Evolutionary conservation across 176 grass and related monocot genomes (phyloP).

Genomic region (Carex littledalei): DNA sequence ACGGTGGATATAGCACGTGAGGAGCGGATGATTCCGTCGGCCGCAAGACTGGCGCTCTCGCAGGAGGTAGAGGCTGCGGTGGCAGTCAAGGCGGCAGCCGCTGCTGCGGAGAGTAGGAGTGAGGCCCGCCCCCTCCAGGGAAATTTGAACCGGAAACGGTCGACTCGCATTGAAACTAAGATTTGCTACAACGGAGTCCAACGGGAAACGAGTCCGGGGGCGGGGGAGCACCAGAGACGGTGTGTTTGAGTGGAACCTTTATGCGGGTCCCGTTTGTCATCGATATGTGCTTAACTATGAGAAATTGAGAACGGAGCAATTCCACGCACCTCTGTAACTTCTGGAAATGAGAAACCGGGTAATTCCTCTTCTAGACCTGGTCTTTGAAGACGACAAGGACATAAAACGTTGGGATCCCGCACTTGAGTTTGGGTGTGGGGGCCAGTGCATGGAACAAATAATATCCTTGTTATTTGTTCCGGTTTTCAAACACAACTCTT

Average conservation of each 20-base stretch:
- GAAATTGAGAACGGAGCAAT: neutral
- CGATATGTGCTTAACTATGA: neutral
- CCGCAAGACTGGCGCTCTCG: conserved; percentile 15
- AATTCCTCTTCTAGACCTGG: neutral
- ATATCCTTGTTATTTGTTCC: too few species aligned
- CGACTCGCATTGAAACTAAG: conserved; percentile 5
- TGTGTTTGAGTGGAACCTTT: neutral
- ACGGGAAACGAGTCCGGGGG: neutral
- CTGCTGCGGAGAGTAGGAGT: conserved; percentile 31
- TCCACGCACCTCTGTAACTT: neutral
- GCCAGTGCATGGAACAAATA: too few species aligned
- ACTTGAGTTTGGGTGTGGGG: too few species aligned
- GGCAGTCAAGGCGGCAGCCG: conserved; percentile 23
- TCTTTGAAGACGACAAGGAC: neutral
- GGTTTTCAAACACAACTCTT: too few species aligned
- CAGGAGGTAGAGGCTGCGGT: conserved; percentile 15
- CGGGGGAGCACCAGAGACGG: neutral
- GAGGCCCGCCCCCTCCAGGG: neutral
- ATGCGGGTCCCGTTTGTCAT: neutral
- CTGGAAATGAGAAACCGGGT: neutral
- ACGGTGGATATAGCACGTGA: conserved; percentile 75
- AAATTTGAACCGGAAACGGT: conserved; percentile 20
- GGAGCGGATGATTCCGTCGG: conserved; percentile 60
- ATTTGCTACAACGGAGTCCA: neutral
- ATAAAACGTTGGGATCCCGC: too few species aligned